These are phyloP conservation scores for Cubamyces lactineus DNA, from an alignment of 768 basidiomycete genomes.

Conservation along the genomic window DNA sequence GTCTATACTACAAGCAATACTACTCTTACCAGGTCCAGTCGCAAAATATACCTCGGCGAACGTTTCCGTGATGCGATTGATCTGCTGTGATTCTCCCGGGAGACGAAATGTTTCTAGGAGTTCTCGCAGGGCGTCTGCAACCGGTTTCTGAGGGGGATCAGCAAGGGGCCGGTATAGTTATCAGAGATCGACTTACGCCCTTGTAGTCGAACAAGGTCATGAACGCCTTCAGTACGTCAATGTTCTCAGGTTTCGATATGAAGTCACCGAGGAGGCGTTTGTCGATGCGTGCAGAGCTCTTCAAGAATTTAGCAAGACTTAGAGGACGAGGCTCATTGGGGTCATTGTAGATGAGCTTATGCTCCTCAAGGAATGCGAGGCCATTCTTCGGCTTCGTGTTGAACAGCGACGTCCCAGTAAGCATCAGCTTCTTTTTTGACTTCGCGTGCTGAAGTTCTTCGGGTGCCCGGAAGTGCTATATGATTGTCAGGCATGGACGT, in stretches of 20 bases:
- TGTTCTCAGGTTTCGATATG: conserved; percentile 85
- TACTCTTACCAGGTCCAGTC: conserved; percentile 66
- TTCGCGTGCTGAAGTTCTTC: conserved; percentile 69
- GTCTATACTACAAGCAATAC: neutral
- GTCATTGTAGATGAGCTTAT: conserved; percentile 82
- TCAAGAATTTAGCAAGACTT: conserved; percentile 85
- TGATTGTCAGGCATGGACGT: neutral
- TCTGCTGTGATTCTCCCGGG: conserved; percentile 95
- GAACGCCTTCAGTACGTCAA: conserved; percentile 84
- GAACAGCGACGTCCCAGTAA: conserved; percentile 84
- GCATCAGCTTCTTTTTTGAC: conserved; percentile 82
- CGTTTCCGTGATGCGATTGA: conserved; percentile 89
- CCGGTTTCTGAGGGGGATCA: conserved; percentile 66
- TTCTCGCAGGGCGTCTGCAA: conserved; percentile 96
- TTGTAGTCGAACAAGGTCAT: conserved; percentile 89
- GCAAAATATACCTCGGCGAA: conserved; percentile 93
- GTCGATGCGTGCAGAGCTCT: conserved; percentile 82
- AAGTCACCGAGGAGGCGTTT: conserved; percentile 94
- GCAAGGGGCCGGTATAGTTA: neutral
- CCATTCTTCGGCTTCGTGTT: conserved; percentile 93
- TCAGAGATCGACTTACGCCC: conserved; percentile 55
- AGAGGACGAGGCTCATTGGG: conserved; percentile 52
- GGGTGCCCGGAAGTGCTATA: conserved; percentile 57
- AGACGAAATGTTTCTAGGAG: conserved; percentile 91
- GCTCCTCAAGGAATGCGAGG: conserved; percentile 88